Conservation (phyloP, 345 rosid species). For the Gossypium rotundifolium region DNA sequence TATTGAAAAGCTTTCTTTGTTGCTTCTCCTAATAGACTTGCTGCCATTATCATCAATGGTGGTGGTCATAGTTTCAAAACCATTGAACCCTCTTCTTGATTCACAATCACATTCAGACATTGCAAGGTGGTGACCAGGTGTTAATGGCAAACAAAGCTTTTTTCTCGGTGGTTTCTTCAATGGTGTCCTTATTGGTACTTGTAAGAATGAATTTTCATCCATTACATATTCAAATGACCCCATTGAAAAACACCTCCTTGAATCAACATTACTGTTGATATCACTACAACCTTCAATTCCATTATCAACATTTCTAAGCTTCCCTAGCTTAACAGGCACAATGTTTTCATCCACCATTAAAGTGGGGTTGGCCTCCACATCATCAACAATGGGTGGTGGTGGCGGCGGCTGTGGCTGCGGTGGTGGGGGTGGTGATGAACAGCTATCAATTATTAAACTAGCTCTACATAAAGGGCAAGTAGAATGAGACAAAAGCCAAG, state of each 20-base stretch:
- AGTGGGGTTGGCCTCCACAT: conserved; percentile 18
- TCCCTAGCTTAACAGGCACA: conserved; percentile 83
- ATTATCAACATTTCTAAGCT: conserved; percentile 58
- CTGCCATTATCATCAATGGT: conserved; percentile 13
- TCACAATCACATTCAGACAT: conserved; percentile 65
- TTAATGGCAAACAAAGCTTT: conserved; percentile 45
- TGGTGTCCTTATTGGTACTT: conserved; percentile 62
- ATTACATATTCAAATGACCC: conserved; percentile 91
- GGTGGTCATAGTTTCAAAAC: conserved; percentile 24
- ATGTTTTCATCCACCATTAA: conserved; percentile 44
- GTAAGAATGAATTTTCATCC: conserved; percentile 67
- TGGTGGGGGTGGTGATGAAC: conserved; percentile 24
- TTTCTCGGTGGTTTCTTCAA: conserved; percentile 51
- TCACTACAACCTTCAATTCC: conserved; percentile 34
- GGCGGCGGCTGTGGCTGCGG: too few relatives aligned
- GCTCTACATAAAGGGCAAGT: conserved; percentile 94
- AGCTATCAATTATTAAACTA: conserved; percentile 57
- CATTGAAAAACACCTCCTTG: conserved; percentile 90
- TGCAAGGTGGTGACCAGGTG: conserved; percentile 58
- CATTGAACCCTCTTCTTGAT: conserved; percentile 52
- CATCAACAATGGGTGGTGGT: conserved; percentile 56
- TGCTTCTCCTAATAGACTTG: conserved; percentile 19
- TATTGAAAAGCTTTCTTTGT: conserved; percentile 71
- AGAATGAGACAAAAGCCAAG: conserved; percentile 97
- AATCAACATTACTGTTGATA: conserved; percentile 34